Conservation (phyloP, 805 yeast genomes). For the Spathaspora gorwiae region DNA sequence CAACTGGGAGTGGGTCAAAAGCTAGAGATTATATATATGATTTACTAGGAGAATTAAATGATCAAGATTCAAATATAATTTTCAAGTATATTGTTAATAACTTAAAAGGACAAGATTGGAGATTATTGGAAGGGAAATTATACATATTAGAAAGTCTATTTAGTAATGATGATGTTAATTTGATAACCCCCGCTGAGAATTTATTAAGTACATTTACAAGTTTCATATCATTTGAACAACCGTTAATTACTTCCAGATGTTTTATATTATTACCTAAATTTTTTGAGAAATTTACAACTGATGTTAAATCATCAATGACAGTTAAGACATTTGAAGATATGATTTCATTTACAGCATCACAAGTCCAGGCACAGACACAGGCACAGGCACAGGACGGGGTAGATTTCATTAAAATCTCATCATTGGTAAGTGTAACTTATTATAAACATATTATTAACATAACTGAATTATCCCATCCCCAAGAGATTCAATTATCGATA, state of each 20-base stretch:
- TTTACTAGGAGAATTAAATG: constrained; percentile 47
- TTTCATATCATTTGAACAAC: constrained; percentile 9
- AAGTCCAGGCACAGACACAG: neutral
- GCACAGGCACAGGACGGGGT: constrained; percentile 4
- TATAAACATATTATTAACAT: constrained; percentile 33
- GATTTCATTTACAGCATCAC: constrained; percentile 17
- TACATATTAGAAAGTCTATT: constrained; percentile 40
- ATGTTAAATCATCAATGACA: constrained; percentile 18
- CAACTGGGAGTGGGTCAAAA: constrained; percentile 34
- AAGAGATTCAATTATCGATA: constrained; percentile 28
- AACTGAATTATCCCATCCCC: constrained; percentile 5
- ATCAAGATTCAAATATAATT: constrained; percentile 29
- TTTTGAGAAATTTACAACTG: constrained; percentile 43
- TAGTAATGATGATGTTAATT: constrained; percentile 32
- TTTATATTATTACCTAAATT: constrained; percentile 53
- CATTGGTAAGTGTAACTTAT: constrained; percentile 51
- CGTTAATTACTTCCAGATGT: constrained; percentile 45
- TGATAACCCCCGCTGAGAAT: constrained; percentile 17
- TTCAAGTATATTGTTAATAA: constrained; percentile 8
- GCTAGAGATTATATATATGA: constrained; percentile 63
- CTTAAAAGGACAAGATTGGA: constrained; percentile 18
- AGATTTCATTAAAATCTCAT: constrained; percentile 23
- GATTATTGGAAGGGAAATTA: constrained; percentile 35
- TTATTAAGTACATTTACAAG: constrained; percentile 8
- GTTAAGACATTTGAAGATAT: constrained; percentile 22